Base-by-base conservation (phyloP, 2,329 filamentous ascomycete genomes). In the Microcyclospora pomicola region DNA sequence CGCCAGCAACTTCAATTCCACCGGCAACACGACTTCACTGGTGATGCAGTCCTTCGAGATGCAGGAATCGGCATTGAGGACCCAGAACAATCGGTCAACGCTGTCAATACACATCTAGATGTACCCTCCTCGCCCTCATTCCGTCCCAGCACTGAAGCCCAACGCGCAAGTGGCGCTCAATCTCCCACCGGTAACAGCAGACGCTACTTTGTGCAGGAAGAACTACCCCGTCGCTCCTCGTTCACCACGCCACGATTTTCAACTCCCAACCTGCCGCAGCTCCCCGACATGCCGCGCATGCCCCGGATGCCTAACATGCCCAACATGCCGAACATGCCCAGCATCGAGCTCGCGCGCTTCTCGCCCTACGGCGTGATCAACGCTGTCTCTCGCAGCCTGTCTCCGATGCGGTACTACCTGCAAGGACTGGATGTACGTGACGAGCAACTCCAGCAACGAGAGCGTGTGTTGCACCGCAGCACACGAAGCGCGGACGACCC, bases 301-400 rank as follows among this genome's bases (percentile, higher is more conserved):
- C 46, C 59, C 15, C 55, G 58, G 35, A 44, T 62, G 5, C 45
- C 48, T 1, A 45, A 46, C 33, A 37, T 51, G 29, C 49, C 49
- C 9, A 46, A 46, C 27, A 6, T 53, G n/a, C 42, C 36, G 5
- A 42, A 48, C 16, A 44, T 52, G 37, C 45, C 48, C 9, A 45
- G 47, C 31, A 50, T 53, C 24, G 60, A 55, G n/a, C 56, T 61
- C 27, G 52, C 56, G 7, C 53, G 58, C 28, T 64, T 65, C 14
- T 60, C 59, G 5, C 58, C 65, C 0, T 64, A 65, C 41, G 64
- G 66, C 31, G 64, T 68, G 43, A 49, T 68, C 6, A 62, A 66
- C 35, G 58, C 64, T 0, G 59, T 68, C 15, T 61, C 59, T 6
- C 54, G 64, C 33, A 63, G 61, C 27, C 44, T 68, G 0, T 59